Percentiles rank a stretch among this genome's conserved stretches.
Evolutionary conservation across 176 grass and related monocot genomes (phyloP).

Genomic region (Musa acuminata): DNA sequence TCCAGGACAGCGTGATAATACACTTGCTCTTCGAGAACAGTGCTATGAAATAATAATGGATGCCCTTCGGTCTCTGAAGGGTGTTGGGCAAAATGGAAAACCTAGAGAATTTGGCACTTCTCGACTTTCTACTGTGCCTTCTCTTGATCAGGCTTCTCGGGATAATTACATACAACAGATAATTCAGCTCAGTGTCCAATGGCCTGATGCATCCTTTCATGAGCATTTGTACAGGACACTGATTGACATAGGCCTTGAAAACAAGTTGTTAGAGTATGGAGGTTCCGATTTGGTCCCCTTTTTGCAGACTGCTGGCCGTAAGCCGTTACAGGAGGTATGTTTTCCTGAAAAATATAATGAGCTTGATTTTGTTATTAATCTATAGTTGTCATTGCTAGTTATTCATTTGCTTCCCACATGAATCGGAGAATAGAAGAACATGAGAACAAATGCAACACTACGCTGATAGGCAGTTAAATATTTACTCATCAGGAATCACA

Average conservation of each 20-base stretch:
- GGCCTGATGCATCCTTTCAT: slow-evolving; percentile 68
- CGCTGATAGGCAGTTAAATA: neutral
- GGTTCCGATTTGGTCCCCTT: slow-evolving; percentile 89
- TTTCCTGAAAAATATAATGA: neutral
- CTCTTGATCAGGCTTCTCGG: slow-evolving; percentile 65
- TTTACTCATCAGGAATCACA: too few species aligned
- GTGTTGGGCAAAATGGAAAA: slow-evolving; percentile 38
- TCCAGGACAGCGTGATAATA: slow-evolving; percentile 34
- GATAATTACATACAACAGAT: slow-evolving; percentile 73
- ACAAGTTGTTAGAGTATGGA: slow-evolving; percentile 92
- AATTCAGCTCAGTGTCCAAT: slow-evolving; percentile 83
- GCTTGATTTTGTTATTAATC: neutral
- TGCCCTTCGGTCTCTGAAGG: slow-evolving; percentile 58
- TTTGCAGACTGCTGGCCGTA: slow-evolving; percentile 74
- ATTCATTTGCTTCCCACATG: neutral
- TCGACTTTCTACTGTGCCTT: slow-evolving; percentile 24
- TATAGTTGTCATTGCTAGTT: too few species aligned
- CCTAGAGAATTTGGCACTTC: slow-evolving; percentile 27
- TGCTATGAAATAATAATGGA: slow-evolving; percentile 88
- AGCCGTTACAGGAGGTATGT: slow-evolving; percentile 49
- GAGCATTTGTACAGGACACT: slow-evolving; percentile 83
- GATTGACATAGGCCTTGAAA: slow-evolving; percentile 76
- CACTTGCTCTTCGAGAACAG: slow-evolving; percentile 48
- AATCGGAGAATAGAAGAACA: neutral
- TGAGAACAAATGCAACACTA: neutral